These are phyloP conservation scores for Dictyophora rubrovolvata DNA, from an alignment of 768 basidiomycete genomes.

Conservation along the genomic window DNA sequence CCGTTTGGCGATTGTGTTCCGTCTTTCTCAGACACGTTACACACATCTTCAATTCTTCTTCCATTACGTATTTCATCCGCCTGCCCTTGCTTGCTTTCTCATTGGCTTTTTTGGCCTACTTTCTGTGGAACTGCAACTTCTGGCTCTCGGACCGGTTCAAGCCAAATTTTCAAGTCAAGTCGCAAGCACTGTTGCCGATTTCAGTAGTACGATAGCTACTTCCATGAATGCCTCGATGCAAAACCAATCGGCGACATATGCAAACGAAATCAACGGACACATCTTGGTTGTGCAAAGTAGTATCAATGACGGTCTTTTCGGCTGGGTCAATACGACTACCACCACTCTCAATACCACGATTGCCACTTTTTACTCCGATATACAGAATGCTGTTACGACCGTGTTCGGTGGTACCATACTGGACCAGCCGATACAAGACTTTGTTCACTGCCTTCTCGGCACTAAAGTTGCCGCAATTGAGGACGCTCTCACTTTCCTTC, in stretches of 20 bases:
- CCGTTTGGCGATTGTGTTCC: conserved; percentile 38
- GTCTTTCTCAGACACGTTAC: conserved; percentile 50
- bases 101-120: conserved; percentile 89
- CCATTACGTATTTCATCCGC: conserved; percentile 84
- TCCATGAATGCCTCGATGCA: conserved; percentile 79
- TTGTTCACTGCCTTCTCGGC: conserved; percentile 85
- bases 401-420: conserved; percentile 83
- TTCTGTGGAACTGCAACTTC: conserved; percentile 77
- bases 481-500: conserved; percentile 81
- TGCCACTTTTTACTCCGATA: conserved; percentile 74
- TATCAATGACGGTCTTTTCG: conserved; percentile 82
- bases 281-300: conserved; percentile 61
- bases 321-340: conserved; percentile 91
- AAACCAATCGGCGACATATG: conserved; percentile 70
- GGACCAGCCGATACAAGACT: conserved; percentile 71
- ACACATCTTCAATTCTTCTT: conserved; percentile 79
- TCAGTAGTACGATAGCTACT: conserved; percentile 59
- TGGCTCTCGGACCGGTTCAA: conserved; percentile 66
- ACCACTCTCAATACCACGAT: conserved; percentile 80
- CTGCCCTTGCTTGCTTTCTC: conserved; percentile 82
- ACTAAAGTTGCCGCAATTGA: conserved; percentile 82
- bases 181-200: conserved; percentile 48
- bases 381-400: conserved; percentile 66
- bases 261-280: conserved; percentile 61
- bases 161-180: conserved; percentile 56